Base-by-base conservation (phyloP, 169 alveolate genomes). In the Cryptosporidium tyzzeri region DNA sequence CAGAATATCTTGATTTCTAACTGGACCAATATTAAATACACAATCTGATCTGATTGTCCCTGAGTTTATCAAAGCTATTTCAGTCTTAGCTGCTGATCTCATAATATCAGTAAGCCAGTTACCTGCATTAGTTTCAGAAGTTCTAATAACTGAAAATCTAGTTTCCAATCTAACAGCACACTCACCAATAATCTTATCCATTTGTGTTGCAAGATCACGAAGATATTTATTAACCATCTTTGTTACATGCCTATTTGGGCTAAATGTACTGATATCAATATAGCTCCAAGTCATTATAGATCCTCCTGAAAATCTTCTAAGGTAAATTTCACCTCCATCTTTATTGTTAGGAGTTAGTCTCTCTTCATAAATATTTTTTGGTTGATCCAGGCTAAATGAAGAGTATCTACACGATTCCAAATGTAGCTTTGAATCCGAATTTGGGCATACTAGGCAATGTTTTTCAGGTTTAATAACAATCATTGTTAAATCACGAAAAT, bases 41-140 rank as follows among this genome's bases (percentile, higher is more conserved):
- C 93, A 91, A 74, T 96, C 97, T 8, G 97, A 94, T 51, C 98
- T 92, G 16, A 95, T 86, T 58, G 97, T 95, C 3, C 98, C 98
- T 14, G 96, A 92, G 71, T 96, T 96, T 50, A 95, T 84, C 53
- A 96, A 73, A 7, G 96, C 94, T 16, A 96, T 91, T 62, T 96
- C 97, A 18, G 96, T 59, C 35, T 92, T 85, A 48, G 94, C 89
- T 73, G 94, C 96, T 23, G 75, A 70, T 71, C 95, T 92, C 86
- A 95, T 85, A 18, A 95, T 86, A 86, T 96, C 98, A 35, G 97
- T 94, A 68, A 94, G 91, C 92, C 96, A 93, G 86, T 95, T 95
- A 18, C 96, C 94, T 23, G 93, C 70, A 65, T 95, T 95, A 12
- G 97, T 93, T 85, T 95, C 97, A 67, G 92, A 84, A 16, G 93